Evolutionary conservation across 2,329 filamentous ascomycete species (phyloP), one percentile per base, ranked within the genome.

Genomic region (Curvularia hawaiiensis): DNA sequence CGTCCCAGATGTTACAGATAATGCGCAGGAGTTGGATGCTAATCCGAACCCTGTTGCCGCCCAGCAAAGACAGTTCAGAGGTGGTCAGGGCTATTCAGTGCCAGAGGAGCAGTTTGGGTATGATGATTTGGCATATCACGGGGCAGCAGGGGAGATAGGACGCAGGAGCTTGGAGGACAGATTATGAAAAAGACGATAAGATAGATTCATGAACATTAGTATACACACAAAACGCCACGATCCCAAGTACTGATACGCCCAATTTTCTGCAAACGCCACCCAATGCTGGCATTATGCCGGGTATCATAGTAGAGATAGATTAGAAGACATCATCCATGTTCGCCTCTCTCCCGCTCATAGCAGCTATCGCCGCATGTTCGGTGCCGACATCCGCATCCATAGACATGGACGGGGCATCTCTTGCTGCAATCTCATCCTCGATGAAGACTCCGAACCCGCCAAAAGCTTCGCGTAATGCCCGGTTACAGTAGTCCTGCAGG

Each of bases 381-480:
- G 72, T 78, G n/a, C 69, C 75, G 2, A 73, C 63, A 2, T 61
- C 62, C 4, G 65, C 67, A 9, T 68, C 69, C 39, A 68, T 74
- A 2, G 75, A 77, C 39, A 68, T 74, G 2, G 75, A 77, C 14
- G 60, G 56, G 31, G 72, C 77, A 47, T 79, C 76, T 26, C 69
- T 74, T 47, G 79, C 79, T 61, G 49, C 73, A 49, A 67, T 70
- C 71, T 96, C 93, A 45, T 97, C 92, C 35, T 85, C 89, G 41
- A 99, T 82, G 67, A 96, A 96, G 41, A 96, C 90, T 0, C 90
- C 92, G 59, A 99, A 76, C 0, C 96, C 95, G 0, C 91, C 87
- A 77, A 97, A 98, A 0, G 94, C 92, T 72, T 97, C 93, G 59
- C 91, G 90, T 72, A 99, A 79, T 24, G 91, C 88, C 24, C 93